Percentiles rank a stretch among this genome's conserved stretches.
Conservation (phyloP, 345 rosid genomes). For the rapeseed (Brassica napus) region Da-Ae NC_063445.1:17503501-17504000, state of each 20-base stretch:
- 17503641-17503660: constrained; percentile 62
- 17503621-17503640: constrained; percentile 72
- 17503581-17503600: constrained; percentile 48
- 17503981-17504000: constrained; percentile 34
- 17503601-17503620: constrained; percentile 63
- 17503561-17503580: constrained; percentile 50
- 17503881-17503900: constrained; percentile 50
- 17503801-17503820: constrained; percentile 55
- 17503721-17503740: constrained; percentile 46
- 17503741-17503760: constrained; percentile 60
- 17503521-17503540: constrained; percentile 69
- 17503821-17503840: constrained; percentile 45
- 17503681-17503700: constrained; percentile 26
- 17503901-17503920: constrained; percentile 44
- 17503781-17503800: constrained; percentile 59
- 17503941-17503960: constrained; percentile 41
- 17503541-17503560: constrained; percentile 53
- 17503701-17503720: background rate
- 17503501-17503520: constrained; percentile 67
- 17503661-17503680: constrained; percentile 67
- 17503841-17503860: constrained; percentile 53
- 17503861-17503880: constrained; percentile 50
- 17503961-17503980: constrained; percentile 71
- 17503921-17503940: constrained; percentile 54
- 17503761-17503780: constrained; percentile 64